Base-by-base conservation (phyloP, 148 eudicot genomes). In the Rheum nobile region DNA sequence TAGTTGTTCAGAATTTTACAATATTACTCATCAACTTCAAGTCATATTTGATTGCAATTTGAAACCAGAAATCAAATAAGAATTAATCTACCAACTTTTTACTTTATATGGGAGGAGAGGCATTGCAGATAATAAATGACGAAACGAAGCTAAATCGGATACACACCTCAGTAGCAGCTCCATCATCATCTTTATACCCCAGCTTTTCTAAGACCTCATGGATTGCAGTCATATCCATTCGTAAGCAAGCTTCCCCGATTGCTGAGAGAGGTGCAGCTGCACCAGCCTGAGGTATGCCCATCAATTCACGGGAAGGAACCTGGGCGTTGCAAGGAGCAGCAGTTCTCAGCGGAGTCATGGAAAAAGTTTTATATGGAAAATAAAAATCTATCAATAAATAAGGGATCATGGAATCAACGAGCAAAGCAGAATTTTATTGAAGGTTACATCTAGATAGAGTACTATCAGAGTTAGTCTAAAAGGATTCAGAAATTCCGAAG, bases 181-280 rank as follows among this genome's bases (percentile, higher is more conserved):
- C 98, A 80, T 94, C 98, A 6, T 94, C 98, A 78, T 94, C 97
- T 84, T 89, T 94, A 78, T 94, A 94, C 47, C 93, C 96, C 78
- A 89, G 78, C 52, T 75, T 83, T 80, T 91, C 91, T 44, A 94
- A 24, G 77, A 94, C 77, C 83, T 91, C 97, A 44, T 91, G 97
- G 67, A 89, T 94, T 78, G 90, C 92, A 54, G 97, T 91, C 88
- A 94, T 84, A 84, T 94, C 98, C 90, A 52, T 86, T 84, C 97
- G 86, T 74, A 85, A 68, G 73, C 97, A 89, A 73, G 96, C 97
- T 80, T 94, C 98, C n/a, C 98, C 98, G 76, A 94, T 88, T 16
- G 97, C 75, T 16, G 93, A 76, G 37, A 91, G 79, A 67, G 90
- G 80, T 71, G 88, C 39, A 72, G 83, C 84, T 46, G 89, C 85